These are phyloP conservation scores for Ustilago sp. DNA, from an alignment of 1,284 basidiomycete genomes.

Conservation along the genomic window DNA sequence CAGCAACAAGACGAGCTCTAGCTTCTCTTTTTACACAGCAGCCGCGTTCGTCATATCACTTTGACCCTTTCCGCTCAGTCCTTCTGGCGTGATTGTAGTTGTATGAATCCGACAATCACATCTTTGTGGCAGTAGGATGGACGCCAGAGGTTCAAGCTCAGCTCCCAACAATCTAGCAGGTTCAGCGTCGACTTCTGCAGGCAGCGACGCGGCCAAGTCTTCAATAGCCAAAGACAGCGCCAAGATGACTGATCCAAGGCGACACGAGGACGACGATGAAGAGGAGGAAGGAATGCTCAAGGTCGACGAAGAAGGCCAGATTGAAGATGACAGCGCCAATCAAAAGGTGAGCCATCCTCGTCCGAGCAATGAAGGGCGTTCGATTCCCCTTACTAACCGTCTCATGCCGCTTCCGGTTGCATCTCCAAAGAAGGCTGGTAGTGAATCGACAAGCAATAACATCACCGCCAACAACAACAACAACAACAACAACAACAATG, in stretches of 20 bases:
- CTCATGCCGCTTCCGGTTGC: constrained; percentile 28
- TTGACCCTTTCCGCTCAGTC: background rate
- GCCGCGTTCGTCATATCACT: background rate
- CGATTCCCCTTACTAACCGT: constrained; percentile 39
- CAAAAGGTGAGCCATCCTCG: constrained; percentile 43
- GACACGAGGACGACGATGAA: constrained; percentile 39
- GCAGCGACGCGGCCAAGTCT: background rate
- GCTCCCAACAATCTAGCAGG: background rate
- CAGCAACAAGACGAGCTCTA: background rate
- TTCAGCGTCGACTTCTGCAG: constrained; percentile 1
- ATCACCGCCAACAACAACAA: no score
- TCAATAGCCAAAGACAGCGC: constrained; percentile 1
- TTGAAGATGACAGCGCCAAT: constrained; percentile 37
- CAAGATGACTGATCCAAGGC: constrained; percentile 12
- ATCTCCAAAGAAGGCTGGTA: constrained; percentile 18
- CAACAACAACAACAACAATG: constrained; percentile 5
- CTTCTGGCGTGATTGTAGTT: background rate
- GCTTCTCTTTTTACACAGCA: background rate
- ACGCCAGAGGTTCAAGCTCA: constrained; percentile 10
- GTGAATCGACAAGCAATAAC: constrained; percentile 5
- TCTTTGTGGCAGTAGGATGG: constrained; percentile 7
- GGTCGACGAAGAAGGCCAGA: constrained; percentile 52
- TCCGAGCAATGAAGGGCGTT: constrained; percentile 18
- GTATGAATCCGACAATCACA: background rate
- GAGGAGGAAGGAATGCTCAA: constrained; percentile 56